Evolutionary conservation across 2,329 filamentous ascomycete species (phyloP), one percentile per base, ranked within the genome.

Genomic region (Boeremia exigua): DNA sequence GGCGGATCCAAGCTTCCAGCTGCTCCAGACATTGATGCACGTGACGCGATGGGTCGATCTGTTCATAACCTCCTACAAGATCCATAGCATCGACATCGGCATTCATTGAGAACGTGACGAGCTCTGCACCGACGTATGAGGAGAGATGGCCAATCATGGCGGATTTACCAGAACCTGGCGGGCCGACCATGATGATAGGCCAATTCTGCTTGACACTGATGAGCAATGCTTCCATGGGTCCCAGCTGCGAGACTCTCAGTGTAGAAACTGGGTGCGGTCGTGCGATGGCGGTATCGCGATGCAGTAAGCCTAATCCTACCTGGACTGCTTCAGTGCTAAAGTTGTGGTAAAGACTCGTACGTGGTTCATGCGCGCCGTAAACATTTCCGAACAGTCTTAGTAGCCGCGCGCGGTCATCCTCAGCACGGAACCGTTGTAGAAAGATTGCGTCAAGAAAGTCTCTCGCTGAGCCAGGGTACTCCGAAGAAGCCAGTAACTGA

Each of bases 51-150:
- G 91, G 87, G 71, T 99, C 95, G 15, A 91, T 88, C 76, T 99
- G 95, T 74, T 99, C 95, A 70, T 96, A 99, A 0, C 95, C 95
- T 68, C 95, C 95, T 53, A 99, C 91, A 52, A 99, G 85, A 75
- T 99, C 95, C 87, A 96, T 96, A 0, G 94, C 93, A 74, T 99
- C 95, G 39, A 96, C 90, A 67, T 99, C 96, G 6, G 93, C 89
- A 71, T 96, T 99, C 77, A 99, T 86, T 0, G 93, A 88, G 66
- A 98, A 91, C 14, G 92, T 89, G 29, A 93, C 84, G 3, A 98
- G 79, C 1, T 86, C 82, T 51, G 89, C 89, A 23, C 95, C 95
- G 37, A 86, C 86, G 23, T 89, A 78, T 11, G 89, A 88, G n/a
- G 95, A 93, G 27, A 96, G 82, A 60, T 94, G 88, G 56, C 88